These are phyloP conservation scores for Pyricularia sp. DNA, from an alignment of 2,329 filamentous ascomycete genomes.

Conservation along the genomic window DNA sequence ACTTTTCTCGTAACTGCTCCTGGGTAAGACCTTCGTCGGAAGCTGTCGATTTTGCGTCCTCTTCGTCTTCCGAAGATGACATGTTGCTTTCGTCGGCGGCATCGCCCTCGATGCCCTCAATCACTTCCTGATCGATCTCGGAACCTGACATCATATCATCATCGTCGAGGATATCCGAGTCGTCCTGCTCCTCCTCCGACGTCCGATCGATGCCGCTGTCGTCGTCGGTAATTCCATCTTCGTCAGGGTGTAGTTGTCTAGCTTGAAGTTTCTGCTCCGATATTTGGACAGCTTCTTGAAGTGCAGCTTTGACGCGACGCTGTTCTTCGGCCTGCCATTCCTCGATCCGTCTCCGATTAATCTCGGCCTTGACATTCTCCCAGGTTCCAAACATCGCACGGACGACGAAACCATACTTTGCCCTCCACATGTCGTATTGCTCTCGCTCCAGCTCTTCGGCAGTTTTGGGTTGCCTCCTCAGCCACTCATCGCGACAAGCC, in stretches of 20 bases:
- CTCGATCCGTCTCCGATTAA: slow-evolving; percentile 44
- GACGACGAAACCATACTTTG: slow-evolving; percentile 59
- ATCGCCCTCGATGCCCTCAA: slow-evolving; percentile 22
- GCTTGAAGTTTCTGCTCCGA: slow-evolving; percentile 57
- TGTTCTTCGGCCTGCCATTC: slow-evolving; percentile 56
- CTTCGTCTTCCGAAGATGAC: slow-evolving; percentile 51
- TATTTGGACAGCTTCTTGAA: slow-evolving; percentile 60
- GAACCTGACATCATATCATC: slow-evolving; percentile 27
- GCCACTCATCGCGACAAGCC: slow-evolving; percentile 65
- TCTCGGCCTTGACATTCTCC: slow-evolving; percentile 50
- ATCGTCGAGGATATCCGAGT: slow-evolving; percentile 24
- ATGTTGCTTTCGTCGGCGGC: slow-evolving; percentile 41
- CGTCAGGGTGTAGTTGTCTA: slow-evolving; percentile 39
- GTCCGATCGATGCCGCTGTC: slow-evolving; percentile 18
- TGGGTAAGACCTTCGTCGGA: slow-evolving; percentile 55
- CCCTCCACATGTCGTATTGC: slow-evolving; percentile 51
- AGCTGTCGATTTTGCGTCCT: slow-evolving; percentile 35
- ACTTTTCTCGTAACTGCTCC: slow-evolving; percentile 56
- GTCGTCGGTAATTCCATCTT: slow-evolving; percentile 32
- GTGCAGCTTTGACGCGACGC: slow-evolving; percentile 50
- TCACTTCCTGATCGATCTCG: slow-evolving; percentile 20
- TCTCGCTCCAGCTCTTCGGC: slow-evolving; percentile 74
- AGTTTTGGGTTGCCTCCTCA: slow-evolving; percentile 58
- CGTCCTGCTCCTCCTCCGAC: slow-evolving; percentile 29
- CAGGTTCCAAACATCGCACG: slow-evolving; percentile 43